Percentiles rank a stretch among this genome's conserved stretches.
Conservation (phyloP, 1,284 basidiomycete genomes). For the Apiotrichum porosum region DNA sequence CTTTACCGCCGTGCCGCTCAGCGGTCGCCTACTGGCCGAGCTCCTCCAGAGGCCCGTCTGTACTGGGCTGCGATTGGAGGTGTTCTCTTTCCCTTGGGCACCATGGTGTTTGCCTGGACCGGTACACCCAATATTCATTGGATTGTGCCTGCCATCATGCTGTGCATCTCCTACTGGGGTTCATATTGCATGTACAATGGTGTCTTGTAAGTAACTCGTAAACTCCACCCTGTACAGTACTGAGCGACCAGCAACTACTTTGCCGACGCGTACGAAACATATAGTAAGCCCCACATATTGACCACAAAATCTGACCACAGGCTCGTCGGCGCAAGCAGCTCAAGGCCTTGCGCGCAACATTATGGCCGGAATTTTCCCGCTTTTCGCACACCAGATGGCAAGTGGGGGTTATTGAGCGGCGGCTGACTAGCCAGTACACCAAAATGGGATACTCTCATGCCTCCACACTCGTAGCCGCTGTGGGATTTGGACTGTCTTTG, state of each 20-base stretch:
- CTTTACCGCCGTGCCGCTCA: slow-evolving; percentile 30
- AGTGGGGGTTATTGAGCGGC: neutral
- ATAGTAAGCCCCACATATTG: too few species aligned
- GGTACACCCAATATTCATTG: slow-evolving; percentile 33
- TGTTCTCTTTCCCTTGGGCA: slow-evolving; percentile 41
- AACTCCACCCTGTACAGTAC: too few species aligned
- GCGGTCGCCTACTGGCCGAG: slow-evolving; percentile 36
- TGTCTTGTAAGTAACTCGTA: slow-evolving; percentile 41
- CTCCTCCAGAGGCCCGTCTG: slow-evolving; percentile 51
- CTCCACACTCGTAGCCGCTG: slow-evolving; percentile 34
- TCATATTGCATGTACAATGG: slow-evolving; percentile 40
- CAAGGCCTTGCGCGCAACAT: slow-evolving; percentile 44
- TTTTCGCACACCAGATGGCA: slow-evolving; percentile 36
- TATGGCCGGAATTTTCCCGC: slow-evolving; percentile 32
- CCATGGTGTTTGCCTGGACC: slow-evolving; percentile 43
- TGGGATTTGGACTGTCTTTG: slow-evolving; percentile 37
- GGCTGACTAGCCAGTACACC: slow-evolving; percentile 21
- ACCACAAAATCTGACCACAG: too few species aligned
- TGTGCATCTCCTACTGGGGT: slow-evolving; percentile 33
- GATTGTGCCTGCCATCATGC: slow-evolving; percentile 34
- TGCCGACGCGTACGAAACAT: slow-evolving; percentile 46
- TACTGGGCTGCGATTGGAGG: slow-evolving; percentile 48
- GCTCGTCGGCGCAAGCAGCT: slow-evolving; percentile 47
- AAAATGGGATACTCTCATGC: slow-evolving; percentile 38
- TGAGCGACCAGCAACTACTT: slow-evolving; percentile 34